phyloP scores from a whole-genome alignment of 148 eudicot genomes.

The Salicornia ramosissima region DNA sequence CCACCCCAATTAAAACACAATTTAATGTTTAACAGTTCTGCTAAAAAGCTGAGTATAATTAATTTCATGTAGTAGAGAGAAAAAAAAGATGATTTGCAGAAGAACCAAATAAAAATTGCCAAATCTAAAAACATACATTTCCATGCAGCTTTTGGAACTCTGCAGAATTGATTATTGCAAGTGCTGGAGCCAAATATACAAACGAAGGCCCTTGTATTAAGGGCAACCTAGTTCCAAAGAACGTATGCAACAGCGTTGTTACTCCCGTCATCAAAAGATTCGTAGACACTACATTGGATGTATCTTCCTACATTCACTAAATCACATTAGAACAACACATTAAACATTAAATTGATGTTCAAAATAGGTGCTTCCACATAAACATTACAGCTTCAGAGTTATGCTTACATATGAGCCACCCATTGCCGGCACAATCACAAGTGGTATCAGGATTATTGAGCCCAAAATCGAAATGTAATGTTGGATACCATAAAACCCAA shows the following conservation, averaged over 20 bases:
- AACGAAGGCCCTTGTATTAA: slow-evolving; percentile 95
- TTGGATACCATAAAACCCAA: slow-evolving; percentile 85
- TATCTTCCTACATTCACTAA: slow-evolving; percentile 86
- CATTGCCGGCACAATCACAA: slow-evolving; percentile 95
- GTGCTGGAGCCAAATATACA: slow-evolving; percentile 89
- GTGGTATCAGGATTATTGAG: slow-evolving; percentile 81
- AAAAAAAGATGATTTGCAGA: not conserved
- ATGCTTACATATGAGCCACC: slow-evolving; percentile 85
- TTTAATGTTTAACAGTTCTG: not conserved
- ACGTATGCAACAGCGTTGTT: slow-evolving; percentile 80
- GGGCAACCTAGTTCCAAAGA: slow-evolving; percentile 88
- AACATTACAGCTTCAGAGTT: slow-evolving; percentile 6
- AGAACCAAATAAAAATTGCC: not conserved
- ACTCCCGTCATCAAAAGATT: slow-evolving; percentile 85
- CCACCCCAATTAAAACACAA: no score
- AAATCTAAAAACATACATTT: slow-evolving; percentile 52
- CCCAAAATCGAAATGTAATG: slow-evolving; percentile 89
- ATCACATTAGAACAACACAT: slow-evolving; percentile 43
- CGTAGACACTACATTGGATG: slow-evolving; percentile 81
- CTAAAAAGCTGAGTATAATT: not conserved
- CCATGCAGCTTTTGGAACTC: slow-evolving; percentile 79
- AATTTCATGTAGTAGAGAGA: no score
- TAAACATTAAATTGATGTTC: no score
- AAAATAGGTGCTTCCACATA: not conserved
- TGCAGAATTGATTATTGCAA: slow-evolving; percentile 85